These are phyloP conservation scores for Pezicula carpinea DNA, from an alignment of 2,329 filamentous ascomycete genomes.

Conservation along the genomic window DNA sequence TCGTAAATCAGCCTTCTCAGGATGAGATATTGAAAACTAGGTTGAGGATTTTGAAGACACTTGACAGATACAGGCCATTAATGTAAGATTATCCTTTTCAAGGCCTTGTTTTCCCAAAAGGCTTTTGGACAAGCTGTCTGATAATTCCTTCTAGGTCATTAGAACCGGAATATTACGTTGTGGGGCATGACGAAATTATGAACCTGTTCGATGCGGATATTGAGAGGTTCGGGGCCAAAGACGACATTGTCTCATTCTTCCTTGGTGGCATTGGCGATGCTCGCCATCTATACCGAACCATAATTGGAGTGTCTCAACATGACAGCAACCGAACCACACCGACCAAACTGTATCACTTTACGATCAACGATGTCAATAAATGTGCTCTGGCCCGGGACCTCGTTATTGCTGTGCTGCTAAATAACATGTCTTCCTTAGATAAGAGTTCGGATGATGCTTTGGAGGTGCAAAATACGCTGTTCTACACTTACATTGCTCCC, in stretches of 20 bases:
- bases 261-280: slow-evolving; percentile 11
- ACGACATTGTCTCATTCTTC: slow-evolving; percentile 7
- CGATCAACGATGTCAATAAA: slow-evolving; percentile 10
- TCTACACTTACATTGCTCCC: slow-evolving; percentile 7
- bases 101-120: too few relatives aligned
- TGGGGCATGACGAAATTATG: slow-evolving; percentile 4
- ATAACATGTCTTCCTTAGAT: slow-evolving; percentile 4
- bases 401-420: slow-evolving; percentile 10
- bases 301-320: slow-evolving; percentile 5
- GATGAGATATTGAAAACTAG: too few relatives aligned
- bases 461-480: slow-evolving; percentile 8
- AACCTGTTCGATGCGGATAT: not conserved
- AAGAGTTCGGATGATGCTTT: slow-evolving; percentile 2
- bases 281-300: slow-evolving; percentile 5
- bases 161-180: slow-evolving; percentile 2
- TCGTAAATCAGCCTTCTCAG: too few relatives aligned
- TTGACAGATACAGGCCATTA: too few relatives aligned
- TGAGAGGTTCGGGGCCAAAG: not conserved
- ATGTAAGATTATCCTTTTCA: too few relatives aligned
- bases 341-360: slow-evolving; percentile 10
- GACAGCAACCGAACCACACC: not conserved
- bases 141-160: too few relatives aligned
- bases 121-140: too few relatives aligned
- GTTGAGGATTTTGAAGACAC: too few relatives aligned
- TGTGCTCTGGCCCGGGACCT: slow-evolving; percentile 7